phyloP scores from a whole-genome alignment of 2,329 filamentous ascomycete genomes.

The Curvularia lunata region DNA sequence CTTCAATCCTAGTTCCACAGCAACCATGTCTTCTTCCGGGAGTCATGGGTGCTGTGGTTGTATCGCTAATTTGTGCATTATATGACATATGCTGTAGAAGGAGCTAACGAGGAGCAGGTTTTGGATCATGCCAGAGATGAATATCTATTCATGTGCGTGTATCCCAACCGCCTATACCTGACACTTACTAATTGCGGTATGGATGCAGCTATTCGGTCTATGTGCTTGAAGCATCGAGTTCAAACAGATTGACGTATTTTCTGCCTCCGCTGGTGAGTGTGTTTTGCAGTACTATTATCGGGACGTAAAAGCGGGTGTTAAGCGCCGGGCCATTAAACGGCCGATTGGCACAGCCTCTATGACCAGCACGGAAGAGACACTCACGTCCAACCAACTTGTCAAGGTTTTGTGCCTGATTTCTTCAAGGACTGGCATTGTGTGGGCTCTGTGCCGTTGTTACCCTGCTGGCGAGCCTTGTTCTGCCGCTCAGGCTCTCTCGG shows the following conservation, averaged over 20 bases:
- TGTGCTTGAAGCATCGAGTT: constrained; percentile 60
- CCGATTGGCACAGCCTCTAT: constrained; percentile 43
- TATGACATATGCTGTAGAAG: constrained; percentile 42
- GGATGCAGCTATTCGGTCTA: constrained; percentile 58
- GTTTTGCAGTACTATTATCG: constrained; percentile 32
- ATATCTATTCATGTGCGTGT: constrained; percentile 74
- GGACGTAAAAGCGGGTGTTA: constrained; percentile 36
- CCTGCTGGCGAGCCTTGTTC: constrained; percentile 25
- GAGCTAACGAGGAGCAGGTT: constrained; percentile 53
- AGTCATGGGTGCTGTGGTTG: background rate
- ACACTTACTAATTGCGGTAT: constrained; percentile 66
- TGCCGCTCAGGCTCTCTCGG: constrained; percentile 38
- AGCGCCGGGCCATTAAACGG: constrained; percentile 40
- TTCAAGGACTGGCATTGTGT: constrained; percentile 9
- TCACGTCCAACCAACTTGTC: constrained; percentile 27
- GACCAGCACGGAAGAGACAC: constrained; percentile 14
- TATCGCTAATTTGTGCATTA: background rate
- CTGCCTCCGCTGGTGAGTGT: constrained; percentile 55
- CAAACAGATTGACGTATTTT: constrained; percentile 57
- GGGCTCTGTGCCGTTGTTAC: constrained; percentile 14
- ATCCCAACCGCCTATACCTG: constrained; percentile 9
- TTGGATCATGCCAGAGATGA: constrained; percentile 72
- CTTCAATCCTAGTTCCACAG: constrained; percentile 2
- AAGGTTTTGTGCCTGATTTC: constrained; percentile 1
- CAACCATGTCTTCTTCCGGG: constrained; percentile 2